phyloP scores from a whole-genome alignment of 257 asterid genomes.

The Lycium ferocissimum region DNA sequence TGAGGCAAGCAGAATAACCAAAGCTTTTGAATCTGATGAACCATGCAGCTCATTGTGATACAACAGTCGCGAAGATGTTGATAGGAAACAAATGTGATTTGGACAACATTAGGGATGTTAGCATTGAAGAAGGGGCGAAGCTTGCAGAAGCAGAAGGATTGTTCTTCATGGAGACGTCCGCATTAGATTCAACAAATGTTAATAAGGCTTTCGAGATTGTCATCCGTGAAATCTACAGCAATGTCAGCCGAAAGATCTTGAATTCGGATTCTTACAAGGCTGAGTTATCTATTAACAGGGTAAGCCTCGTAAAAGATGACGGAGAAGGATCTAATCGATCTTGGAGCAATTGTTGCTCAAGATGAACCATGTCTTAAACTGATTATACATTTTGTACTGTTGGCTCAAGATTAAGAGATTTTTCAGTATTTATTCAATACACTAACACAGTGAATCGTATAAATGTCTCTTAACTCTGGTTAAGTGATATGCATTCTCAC shows the following conservation, averaged over 20 bases:
- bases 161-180: constrained; percentile 48
- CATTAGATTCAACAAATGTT: constrained; percentile 44
- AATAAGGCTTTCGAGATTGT: constrained; percentile 44
- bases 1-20: not conserved
- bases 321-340: constrained; percentile 32
- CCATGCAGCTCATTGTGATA: constrained; percentile 42
- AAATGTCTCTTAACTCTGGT: constrained; percentile 1
- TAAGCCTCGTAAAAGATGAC: constrained; percentile 35
- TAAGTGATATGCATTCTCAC: not conserved
- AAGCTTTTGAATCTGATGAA: not conserved
- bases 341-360: constrained; percentile 38
- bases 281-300: constrained; percentile 41
- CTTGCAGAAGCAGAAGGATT: constrained; percentile 43
- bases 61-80: constrained; percentile 42
- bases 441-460: constrained; percentile 13
- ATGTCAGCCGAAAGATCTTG: constrained; percentile 38
- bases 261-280: constrained; percentile 41
- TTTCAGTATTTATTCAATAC: constrained; percentile 22
- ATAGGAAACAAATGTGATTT: constrained; percentile 46
- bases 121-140: constrained; percentile 39
- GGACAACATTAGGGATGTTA: constrained; percentile 40
- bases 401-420: not conserved
- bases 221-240: constrained; percentile 39
- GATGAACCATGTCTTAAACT: not conserved
- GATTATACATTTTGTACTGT: not conserved